Evolutionary conservation across 805 yeast genomes (phyloP), one percentile per base, ranked within the genome.

Genomic region (Schwanniomyces pseudopolymorphus): DNA sequence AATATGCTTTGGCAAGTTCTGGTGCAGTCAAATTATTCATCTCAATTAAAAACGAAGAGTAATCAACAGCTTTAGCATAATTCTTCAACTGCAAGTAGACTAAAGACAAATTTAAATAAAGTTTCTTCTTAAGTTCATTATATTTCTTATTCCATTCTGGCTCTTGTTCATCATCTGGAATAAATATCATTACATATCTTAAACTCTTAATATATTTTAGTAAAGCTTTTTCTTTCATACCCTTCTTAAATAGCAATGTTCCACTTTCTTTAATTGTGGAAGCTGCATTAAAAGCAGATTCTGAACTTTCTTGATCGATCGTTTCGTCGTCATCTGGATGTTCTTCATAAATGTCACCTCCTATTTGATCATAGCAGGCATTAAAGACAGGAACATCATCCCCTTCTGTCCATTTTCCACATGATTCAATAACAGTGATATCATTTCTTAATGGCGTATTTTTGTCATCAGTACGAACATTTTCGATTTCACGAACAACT

Each of bases 341-440:
- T 61, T 87, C 94, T 63, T 87, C 94, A 55, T 75, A 87, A 0
- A 79, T 60, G 55, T 87, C 95, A 6, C 88, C 89, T 1, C 85
- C 89, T 6, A 82, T 69, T 0, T 67, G 57, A 48, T 78, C 79
- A 54, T 80, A 80, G 40, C 85, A 77, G 0, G 90, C 87, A 54
- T 83, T 82, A 54, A 57, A 78, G 1, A 84, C 72, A 0, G 92
- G 92, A 2, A 83, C 60, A 0, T 61, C 73, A 69, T 78, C 76
- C 0, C 62, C 61, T 7, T 72, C 75, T 5, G 63, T 51, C 91
- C 92, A 87, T 31, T 55, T 66, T 1, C 94, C 95, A 64, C 88
- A 80, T 36, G 77, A 75, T 2, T 55, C 64, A 14, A 87, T 81
- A 2, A 69, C 58, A 1, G 85, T 77, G 10, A 68, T 59, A 24